Evolutionary conservation across 495 filamentous ascomycete genomes (phyloP).

Genomic region (Umbilicaria muhlenbergii): DNA sequence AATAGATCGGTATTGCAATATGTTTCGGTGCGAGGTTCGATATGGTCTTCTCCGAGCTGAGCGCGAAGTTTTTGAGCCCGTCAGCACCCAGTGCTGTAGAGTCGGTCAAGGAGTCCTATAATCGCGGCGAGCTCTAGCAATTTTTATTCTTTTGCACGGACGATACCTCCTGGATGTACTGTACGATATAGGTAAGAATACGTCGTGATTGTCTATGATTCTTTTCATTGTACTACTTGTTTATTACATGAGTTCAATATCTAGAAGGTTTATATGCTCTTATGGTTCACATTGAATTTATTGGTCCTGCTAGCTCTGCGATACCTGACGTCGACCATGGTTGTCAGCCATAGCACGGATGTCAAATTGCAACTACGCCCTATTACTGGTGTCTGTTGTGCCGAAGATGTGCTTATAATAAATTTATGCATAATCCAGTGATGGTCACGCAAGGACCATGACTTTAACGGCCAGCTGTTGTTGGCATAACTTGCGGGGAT

Average conservation of each 20-base stretch:
- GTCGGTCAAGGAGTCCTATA: slow-evolving; percentile 12
- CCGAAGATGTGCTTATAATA: slow-evolving; percentile 69
- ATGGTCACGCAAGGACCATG: too few species aligned
- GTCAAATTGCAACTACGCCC: slow-evolving; percentile 91
- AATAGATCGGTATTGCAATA: slow-evolving; percentile 51
- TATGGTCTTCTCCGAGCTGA: slow-evolving; percentile 39
- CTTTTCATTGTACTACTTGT: background rate
- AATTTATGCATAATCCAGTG: slow-evolving; percentile 6
- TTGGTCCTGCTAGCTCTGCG: too few species aligned
- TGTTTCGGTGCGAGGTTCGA: slow-evolving; percentile 53
- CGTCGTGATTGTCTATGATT: background rate
- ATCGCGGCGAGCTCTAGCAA: slow-evolving; percentile 23
- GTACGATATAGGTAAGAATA: background rate
- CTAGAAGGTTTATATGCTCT: too few species aligned
- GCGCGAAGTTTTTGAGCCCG: slow-evolving; percentile 25
- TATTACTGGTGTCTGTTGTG: slow-evolving; percentile 72
- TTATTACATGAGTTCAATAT: background rate
- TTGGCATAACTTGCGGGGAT: too few species aligned
- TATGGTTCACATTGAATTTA: too few species aligned
- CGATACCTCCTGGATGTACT: background rate
- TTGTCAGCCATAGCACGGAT: slow-evolving; percentile 58
- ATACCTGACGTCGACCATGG: too few species aligned
- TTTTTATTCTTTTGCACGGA: background rate
- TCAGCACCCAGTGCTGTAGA: slow-evolving; percentile 6
- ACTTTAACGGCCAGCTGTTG: too few species aligned